These are phyloP conservation scores for Penicillium sp. DNA, from an alignment of 2,329 filamentous ascomycete genomes.

Conservation along the genomic window DNA sequence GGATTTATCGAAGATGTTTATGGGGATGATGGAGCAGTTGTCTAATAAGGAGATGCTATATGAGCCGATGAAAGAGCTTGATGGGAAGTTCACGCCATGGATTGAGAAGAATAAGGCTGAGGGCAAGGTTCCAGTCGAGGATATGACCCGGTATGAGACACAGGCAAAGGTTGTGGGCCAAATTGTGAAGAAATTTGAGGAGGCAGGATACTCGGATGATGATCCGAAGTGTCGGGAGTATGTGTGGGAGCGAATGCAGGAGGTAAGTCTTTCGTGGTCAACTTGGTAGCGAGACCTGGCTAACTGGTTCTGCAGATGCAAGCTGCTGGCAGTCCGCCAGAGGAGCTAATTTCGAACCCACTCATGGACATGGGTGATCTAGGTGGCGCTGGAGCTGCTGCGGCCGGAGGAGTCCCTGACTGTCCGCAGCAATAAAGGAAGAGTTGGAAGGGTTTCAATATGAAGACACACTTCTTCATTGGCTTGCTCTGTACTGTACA, in stretches of 20 bases:
- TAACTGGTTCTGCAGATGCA: constrained; percentile 73
- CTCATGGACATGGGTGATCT: constrained; percentile 64
- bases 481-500: constrained; percentile 27
- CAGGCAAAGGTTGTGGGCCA: constrained; percentile 78
- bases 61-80: constrained; percentile 96
- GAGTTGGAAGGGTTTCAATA: background rate
- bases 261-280: constrained; percentile 57
- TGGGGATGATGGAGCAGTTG: constrained; percentile 98
- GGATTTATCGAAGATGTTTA: constrained; percentile 89
- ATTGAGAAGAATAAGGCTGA: constrained; percentile 71
- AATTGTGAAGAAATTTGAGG: constrained; percentile 87
- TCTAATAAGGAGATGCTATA: constrained; percentile 98
- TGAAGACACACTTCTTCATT: constrained; percentile 15
- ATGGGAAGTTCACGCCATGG: constrained; percentile 91
- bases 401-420: constrained; percentile 56
- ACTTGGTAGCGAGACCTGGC: background rate
- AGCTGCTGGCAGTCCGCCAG: constrained; percentile 84
- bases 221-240: constrained; percentile 81
- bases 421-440: constrained; percentile 60
- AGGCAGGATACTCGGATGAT: constrained; percentile 74
- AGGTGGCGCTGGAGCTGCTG: constrained; percentile 68
- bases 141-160: constrained; percentile 75
- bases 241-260: constrained; percentile 97
- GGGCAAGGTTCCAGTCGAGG: constrained; percentile 60
- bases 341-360: constrained; percentile 69